phyloP scores from a whole-genome alignment of 129 eudicot species.

The Arctium minus region DNA sequence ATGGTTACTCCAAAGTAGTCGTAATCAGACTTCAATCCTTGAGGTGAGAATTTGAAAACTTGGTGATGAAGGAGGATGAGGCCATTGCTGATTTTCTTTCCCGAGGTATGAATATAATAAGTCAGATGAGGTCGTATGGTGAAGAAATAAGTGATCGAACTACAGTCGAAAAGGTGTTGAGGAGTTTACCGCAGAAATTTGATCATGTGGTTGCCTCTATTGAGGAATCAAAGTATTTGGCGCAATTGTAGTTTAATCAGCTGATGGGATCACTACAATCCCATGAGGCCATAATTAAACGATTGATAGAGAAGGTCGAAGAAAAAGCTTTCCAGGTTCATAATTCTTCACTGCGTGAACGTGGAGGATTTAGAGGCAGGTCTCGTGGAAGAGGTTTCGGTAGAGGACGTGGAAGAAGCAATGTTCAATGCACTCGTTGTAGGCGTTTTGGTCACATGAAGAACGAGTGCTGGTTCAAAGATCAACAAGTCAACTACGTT shows the following conservation, averaged over 20 bases:
- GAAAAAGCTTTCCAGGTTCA: neutral
- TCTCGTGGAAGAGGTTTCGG: neutral
- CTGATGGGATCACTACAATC: neutral
- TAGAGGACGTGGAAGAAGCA: neutral
- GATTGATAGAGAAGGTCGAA: neutral
- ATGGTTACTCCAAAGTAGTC: neutral
- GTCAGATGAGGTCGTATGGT: neutral
- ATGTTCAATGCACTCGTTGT: neutral
- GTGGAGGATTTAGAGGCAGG: neutral
- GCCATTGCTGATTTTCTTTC: neutral
- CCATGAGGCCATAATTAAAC: neutral
- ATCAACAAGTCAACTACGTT: neutral
- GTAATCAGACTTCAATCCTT: neutral
- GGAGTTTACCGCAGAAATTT: neutral
- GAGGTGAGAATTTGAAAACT: neutral
- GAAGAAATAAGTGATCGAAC: neutral
- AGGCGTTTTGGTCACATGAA: neutral
- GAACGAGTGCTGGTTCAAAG: neutral
- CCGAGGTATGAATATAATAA: neutral
- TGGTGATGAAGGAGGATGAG: neutral
- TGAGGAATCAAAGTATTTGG: neutral
- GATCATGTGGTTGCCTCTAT: neutral
- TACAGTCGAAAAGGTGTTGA: neutral
- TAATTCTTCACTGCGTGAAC: no score
- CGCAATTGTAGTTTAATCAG: neutral